phyloP scores from a whole-genome alignment of 257 asterid species.

The Henckelia pumila region DNA sequence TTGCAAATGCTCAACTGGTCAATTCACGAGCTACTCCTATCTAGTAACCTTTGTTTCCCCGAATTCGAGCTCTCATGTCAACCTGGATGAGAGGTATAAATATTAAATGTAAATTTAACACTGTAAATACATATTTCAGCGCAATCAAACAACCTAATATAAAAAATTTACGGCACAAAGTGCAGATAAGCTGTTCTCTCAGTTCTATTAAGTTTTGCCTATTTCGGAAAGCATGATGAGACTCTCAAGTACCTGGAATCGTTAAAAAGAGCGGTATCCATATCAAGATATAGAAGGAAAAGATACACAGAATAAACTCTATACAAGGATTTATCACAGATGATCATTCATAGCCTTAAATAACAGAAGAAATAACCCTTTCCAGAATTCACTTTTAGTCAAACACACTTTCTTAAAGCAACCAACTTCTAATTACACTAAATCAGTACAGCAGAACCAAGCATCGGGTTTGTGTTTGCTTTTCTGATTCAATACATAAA shows the following conservation, averaged over 20 bases:
- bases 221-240: no score
- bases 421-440: not conserved
- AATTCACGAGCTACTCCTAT: not conserved
- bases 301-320: not conserved
- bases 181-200: not conserved
- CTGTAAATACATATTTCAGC: not conserved
- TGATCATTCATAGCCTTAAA: not conserved
- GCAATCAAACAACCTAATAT: not conserved
- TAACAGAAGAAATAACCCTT: not conserved
- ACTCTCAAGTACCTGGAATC: not conserved
- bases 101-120: not conserved
- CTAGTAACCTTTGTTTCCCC: constrained; percentile 93
- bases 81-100: constrained; percentile 42
- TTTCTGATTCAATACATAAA: not conserved
- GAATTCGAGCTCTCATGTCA: constrained; percentile 95
- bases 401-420: not conserved
- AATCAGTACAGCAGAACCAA: not conserved
- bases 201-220: not conserved
- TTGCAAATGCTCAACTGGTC: not conserved
- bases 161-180: not conserved
- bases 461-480: not conserved
- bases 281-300: no score
- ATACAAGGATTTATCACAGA: not conserved
- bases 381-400: not conserved
- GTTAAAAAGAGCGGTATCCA: not conserved